Evolutionary conservation across 1,284 basidiomycete genomes (phyloP).

Genomic region (Coniferiporia sulphurascens): DNA sequence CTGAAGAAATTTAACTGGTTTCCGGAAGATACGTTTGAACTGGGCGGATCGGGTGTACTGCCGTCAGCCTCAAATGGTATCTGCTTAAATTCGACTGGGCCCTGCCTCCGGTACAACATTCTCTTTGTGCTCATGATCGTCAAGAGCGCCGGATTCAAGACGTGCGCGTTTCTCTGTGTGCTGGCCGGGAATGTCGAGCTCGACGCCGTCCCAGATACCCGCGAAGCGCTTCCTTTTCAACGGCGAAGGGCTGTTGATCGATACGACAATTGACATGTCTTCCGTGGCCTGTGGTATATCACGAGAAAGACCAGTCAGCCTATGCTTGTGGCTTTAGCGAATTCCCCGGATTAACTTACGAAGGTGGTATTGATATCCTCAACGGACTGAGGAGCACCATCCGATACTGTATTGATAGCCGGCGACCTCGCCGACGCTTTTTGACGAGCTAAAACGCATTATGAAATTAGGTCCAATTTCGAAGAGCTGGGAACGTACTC

Average conservation of each 20-base stretch:
- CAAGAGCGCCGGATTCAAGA: neutral
- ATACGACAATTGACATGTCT: conserved; percentile 2
- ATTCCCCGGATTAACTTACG: neutral
- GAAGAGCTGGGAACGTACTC: neutral
- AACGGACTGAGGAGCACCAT: neutral
- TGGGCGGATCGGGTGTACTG: neutral
- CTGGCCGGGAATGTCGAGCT: neutral
- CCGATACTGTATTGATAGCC: no score
- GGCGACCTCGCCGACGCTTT: no score
- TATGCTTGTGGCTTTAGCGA: neutral
- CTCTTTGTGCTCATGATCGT: conserved; percentile 5
- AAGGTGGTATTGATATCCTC: conserved; percentile 12
- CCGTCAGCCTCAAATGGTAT: neutral
- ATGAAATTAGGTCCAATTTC: neutral
- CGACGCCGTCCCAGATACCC: conserved; percentile 8
- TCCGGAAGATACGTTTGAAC: no score
- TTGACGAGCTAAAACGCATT: neutral
- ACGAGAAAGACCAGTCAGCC: neutral
- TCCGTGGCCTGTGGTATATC: conserved; percentile 9
- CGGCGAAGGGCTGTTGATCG: neutral
- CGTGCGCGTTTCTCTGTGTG: conserved; percentile 6
- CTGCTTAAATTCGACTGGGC: neutral
- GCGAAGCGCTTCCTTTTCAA: conserved; percentile 15
- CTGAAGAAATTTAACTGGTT: neutral
- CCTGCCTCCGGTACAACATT: neutral